Evolutionary conservation across 2,329 filamentous ascomycete genomes (phyloP).

Genomic region (Monilinia fructigena): DNA sequence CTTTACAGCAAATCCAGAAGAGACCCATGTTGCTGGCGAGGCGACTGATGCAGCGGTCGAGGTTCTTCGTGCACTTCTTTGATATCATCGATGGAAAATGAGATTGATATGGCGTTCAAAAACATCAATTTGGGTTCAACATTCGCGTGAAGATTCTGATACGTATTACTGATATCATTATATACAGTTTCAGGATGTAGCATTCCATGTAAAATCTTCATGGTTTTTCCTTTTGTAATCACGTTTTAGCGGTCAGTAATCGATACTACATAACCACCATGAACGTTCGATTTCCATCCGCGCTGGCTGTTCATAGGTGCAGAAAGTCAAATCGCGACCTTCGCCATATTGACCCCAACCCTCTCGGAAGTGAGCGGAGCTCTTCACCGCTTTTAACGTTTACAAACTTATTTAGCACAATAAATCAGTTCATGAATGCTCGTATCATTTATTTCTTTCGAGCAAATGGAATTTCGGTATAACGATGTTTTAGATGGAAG

Average conservation of each 20-base stretch:
- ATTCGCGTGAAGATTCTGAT: not conserved
- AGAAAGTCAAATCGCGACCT: too few relatives aligned
- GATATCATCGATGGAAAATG: not conserved
- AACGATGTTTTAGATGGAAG: too few relatives aligned
- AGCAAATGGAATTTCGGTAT: too few relatives aligned
- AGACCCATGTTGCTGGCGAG: not conserved
- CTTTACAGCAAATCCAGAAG: slow-evolving; percentile 10
- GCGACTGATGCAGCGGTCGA: not conserved
- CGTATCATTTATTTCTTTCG: too few relatives aligned
- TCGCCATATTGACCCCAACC: not conserved
- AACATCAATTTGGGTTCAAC: not conserved
- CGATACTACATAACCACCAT: not conserved
- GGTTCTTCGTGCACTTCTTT: slow-evolving; percentile 12
- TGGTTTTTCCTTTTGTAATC: not conserved
- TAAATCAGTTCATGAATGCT: too few relatives aligned
- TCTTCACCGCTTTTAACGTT: not conserved
- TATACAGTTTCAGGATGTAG: slow-evolving; percentile 3
- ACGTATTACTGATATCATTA: not conserved
- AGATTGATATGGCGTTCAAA: not conserved
- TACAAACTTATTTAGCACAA: too few relatives aligned
- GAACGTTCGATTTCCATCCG: not conserved
- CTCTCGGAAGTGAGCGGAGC: not conserved
- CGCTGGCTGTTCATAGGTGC: not conserved
- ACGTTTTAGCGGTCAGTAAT: not conserved
- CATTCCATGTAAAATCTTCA: not conserved